Base-by-base conservation (phyloP, 192 early-diverging fungal species). In the Umbelopsis sp. region DNA sequence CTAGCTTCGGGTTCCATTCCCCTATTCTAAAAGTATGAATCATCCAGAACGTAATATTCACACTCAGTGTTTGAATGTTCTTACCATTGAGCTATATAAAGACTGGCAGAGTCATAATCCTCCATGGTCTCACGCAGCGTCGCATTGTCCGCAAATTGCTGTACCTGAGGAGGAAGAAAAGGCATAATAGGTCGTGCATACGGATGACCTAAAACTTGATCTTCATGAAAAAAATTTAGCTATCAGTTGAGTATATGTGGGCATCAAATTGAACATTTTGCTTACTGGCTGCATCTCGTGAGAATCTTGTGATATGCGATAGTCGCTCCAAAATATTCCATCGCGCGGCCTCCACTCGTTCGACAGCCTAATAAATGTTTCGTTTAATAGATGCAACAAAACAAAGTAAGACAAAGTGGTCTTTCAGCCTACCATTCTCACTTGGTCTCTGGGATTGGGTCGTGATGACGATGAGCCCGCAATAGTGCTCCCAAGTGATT, bases 271-370 rank as follows among this genome's bases (percentile, higher is more conserved):
- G 3, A 30, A 30, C 27, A 30, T 44, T 18, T 2, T 27, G 27
- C 23, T 50, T 82, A 70, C 81, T 80, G 0, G 91, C 88, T 0
- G 92, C 83, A 51, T 91, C 88, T 25, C 86, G 78, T 30, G 90
- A 86, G 27, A 87, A 81, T 18, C 86, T 78, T 8, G 92, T 90
- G 10, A 93, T 87, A 11, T 86, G 87, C 1, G 92, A 91, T 50
- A 93, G 86, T 27, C 84, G 72, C 72, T 93, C 92, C 44, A 93
- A 75, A 46, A 93, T 82, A 33, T 81, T 87, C 91, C 91, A 93
- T n/a, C 82, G 74, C 49, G 88, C 79, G 66, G 88, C 87, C 68
- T 61, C 22, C 3, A 77, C 12, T n/a, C 50, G 25, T 3, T 72
- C 21, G 0, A 68, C 55, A 35, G 55, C 55, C 55, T 61, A 37